Percentiles rank a stretch among this genome's conserved stretches.
These are phyloP conservation scores for Liquidambar formosana DNA, from an alignment of 164 flowering plant genomes.

Conservation along the genomic window DNA sequence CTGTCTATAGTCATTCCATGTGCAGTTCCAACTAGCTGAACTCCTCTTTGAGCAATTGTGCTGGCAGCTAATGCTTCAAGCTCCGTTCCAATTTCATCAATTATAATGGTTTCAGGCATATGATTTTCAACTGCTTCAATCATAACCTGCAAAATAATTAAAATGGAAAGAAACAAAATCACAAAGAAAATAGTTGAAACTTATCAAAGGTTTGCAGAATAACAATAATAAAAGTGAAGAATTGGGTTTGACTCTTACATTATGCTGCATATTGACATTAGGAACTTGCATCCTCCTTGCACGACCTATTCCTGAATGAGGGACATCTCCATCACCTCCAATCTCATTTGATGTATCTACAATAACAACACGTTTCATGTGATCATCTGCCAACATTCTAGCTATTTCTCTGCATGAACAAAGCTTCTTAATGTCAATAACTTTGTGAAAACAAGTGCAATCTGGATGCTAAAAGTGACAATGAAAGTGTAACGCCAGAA, in stretches of 20 bases:
- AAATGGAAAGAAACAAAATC: neutral
- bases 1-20: slow-evolving; percentile 92
- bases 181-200: neutral
- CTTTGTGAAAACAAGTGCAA: neutral
- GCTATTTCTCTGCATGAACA: slow-evolving; percentile 78
- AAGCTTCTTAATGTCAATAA: slow-evolving; percentile 13
- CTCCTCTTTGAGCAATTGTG: slow-evolving; percentile 98
- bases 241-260: slow-evolving; percentile 42
- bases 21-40: slow-evolving; percentile 95
- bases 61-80: slow-evolving; percentile 97
- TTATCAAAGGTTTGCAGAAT: neutral
- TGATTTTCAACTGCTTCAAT: slow-evolving; percentile 99
- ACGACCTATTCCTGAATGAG: slow-evolving; percentile 94
- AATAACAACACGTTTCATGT: slow-evolving; percentile 84
- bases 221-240: slow-evolving; percentile 3
- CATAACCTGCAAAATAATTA: slow-evolving; percentile 66
- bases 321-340: slow-evolving; percentile 99
- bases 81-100: slow-evolving; percentile 98
- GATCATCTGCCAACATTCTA: slow-evolving; percentile 90
- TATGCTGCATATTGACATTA: slow-evolving; percentile 92
- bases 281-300: slow-evolving; percentile 99
- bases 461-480: neutral
- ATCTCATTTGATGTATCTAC: slow-evolving; percentile 97
- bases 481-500: neutral
- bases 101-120: slow-evolving; percentile 92